Evolutionary conservation across 208 protist genomes (phyloP), one percentile per base, ranked within the genome.

Genomic region (Trypanosoma melophagium): DNA sequence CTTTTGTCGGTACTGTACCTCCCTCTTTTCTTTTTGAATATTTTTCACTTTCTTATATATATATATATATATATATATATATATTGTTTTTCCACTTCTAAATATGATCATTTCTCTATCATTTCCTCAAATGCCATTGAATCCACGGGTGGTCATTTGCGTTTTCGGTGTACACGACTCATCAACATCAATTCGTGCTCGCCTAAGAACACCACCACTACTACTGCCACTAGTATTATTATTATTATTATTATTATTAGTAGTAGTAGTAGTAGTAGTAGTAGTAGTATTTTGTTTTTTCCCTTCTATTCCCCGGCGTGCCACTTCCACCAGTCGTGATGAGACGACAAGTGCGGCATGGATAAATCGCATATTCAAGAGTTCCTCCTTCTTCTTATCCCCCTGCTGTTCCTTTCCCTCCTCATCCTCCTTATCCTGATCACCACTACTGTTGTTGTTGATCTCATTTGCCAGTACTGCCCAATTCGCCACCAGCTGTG

Each of bases 91-190:
- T 60, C 7, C 9, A 49, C 16, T n/a, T 62, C 28, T 35, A 35
- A 35, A 5, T 35, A 35, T 35, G 28, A 35, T 35, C 1, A 35
- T 35, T 35, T 1, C 28, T 62, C 19, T 60, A 45, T 60, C 35
- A 16, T 60, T 56, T 17, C 40, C 40, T 52, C 28, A 53, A 17
- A 35, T 41, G 56, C 9, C 13, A 51, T 35, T 22, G 21, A 65
- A 35, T 22, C 55, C 19, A 28, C 13, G 12, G 60, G 40, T 56
- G 25, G 42, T 41, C 9, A 60, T 44, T 40, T 62, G 65, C 17
- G 65, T 69, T 52, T 72, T 67, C 10, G 75, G 75, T 14, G 75
- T 80, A 51, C 75, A 80, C 40, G 49, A 65, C 62, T 72, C 75
- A 21, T 71, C 66, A 21, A 53, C 49, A 17, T 70, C 69, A 25